Evolutionary conservation across 768 basidiomycete genomes (phyloP), one percentile per base, ranked within the genome.

Genomic region (Tricholoma furcatifolium): DNA sequence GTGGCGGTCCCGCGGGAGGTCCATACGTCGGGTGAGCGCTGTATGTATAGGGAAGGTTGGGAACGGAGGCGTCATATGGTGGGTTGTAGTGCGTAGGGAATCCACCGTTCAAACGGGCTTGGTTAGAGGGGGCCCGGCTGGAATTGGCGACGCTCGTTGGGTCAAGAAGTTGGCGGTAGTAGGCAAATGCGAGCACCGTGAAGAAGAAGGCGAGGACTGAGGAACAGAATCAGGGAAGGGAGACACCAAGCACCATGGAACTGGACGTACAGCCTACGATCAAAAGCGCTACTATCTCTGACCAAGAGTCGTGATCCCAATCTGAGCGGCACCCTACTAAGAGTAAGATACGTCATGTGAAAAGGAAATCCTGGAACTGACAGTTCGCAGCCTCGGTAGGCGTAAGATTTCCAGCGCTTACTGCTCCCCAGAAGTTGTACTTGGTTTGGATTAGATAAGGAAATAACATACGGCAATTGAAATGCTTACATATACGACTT

Each of bases 91-190:
- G 78, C 2, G 74, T 60, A 1, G 83, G 79, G 60, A 60, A 74
- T 40, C 61, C 67, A 41, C 65, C 70, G 42, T 39, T 41, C 15
- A 63, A 65, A 30, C 74, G 74, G 32, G 59, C 57, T 60, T 69
- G 74, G 51, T 66, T 65, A 51, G 71, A 54, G 57, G 83, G 77
- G 11, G 74, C 72, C 38, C 82, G 82, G 11, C 69, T 62, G 38
- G 74, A 59, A 63, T 86, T 85, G 47, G 70, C 77, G 35, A 75
- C 67, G 56, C 80, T 81, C 3, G 78, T 66, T 1, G 91, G 91
- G 65, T 91, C 86, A 31, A 84, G 77, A 1, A 83, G 63, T 68
- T 94, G 91, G 20, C 85, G 84, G 63, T 87, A 84, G 73, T 85
- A 94, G 12, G 78, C 74, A 64, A 87, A 87, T 2, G 84, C 80